These are phyloP conservation scores for Aegilops tauschii DNA, from an alignment of 176 grass and related monocot genomes.

Conservation along the genomic window DNA sequence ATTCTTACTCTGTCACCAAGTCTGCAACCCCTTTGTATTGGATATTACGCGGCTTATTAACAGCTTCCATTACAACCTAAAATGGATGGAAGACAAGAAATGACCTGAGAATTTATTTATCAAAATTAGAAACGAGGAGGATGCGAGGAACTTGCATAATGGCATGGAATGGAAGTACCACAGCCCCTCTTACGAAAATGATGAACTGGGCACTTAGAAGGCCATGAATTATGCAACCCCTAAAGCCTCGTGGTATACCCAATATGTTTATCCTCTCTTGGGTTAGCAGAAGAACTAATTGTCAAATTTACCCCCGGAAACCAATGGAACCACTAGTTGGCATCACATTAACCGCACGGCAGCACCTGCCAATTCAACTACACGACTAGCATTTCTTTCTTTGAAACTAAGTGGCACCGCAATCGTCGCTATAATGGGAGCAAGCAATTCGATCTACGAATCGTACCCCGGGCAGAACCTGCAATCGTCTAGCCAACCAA, in stretches of 20 bases:
- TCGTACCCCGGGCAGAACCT: not conserved
- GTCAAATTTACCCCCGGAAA: not conserved
- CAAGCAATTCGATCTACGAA: not conserved
- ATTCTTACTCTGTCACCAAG: constrained; percentile 94
- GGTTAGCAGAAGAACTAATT: not conserved
- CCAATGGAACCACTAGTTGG: not conserved
- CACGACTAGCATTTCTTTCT: not conserved
- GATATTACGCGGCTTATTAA: constrained; percentile 89
- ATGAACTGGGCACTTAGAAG: not conserved
- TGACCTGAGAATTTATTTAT: not conserved
- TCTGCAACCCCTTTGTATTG: constrained; percentile 88
- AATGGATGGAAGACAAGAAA: not conserved
- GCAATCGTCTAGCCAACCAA: not conserved
- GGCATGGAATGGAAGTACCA: not conserved
- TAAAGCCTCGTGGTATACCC: not conserved
- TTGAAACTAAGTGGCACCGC: not conserved
- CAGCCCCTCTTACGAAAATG: not conserved
- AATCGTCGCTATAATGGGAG: not conserved
- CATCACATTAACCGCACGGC: not conserved
- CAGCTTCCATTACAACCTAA: constrained; percentile 95
- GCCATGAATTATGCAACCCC: not conserved
- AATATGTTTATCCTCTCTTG: not conserved
- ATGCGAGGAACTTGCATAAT: not conserved
- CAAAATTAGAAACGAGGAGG: not conserved
- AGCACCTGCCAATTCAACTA: not conserved